Evolutionary conservation across 2,329 filamentous ascomycete species (phyloP), one percentile per base, ranked within the genome.

Genomic region (Mariannaea elegans): DNA sequence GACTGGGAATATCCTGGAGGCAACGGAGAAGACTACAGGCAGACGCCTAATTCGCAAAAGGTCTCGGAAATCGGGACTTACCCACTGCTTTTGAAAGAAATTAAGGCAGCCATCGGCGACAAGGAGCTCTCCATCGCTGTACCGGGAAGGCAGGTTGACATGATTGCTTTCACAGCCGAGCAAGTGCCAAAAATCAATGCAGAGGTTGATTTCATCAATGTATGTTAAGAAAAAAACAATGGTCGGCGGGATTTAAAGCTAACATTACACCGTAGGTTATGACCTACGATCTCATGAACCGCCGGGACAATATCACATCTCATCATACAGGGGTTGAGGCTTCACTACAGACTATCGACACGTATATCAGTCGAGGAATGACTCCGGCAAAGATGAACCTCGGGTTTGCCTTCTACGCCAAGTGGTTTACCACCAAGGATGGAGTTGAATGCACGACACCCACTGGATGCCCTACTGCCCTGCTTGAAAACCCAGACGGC

Each of bases 251-350:
- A 3, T 13, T 14, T 0, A 0, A 1, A 1, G 2, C 10, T 3
- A 7, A 1, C 10, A 5, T 44, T 68, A 13, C 65, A 2, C 2
- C 7, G 0, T 12, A 77, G 75, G 76, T 92, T 63, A 91, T 91
- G 89, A 82, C 84, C 10, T 92, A 92, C 72, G 90, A 92, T 70
- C 72, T 92, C 46, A 89, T 90, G 83, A 91, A 91, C 76, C 87
- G 90, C 10, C 84, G 90, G n/a, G 86, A 91, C 72, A 84, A 78
- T 47, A 73, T 80, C 18, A 92, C 89, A 2, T 81, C 80, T 27
- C 90, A 92, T 71, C 88, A 91, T 67, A 85, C 82, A 8, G 85
- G 86, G 6, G 76, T 90, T 21, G 67, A 78, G 80, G 79, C 12
- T 87, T 87, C 7, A 70, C 84, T 2, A 77, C 81, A 4, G 77